Evolutionary conservation across 495 filamentous ascomycete genomes (phyloP), one percentile per base, ranked within the genome.

Genomic region (Astrothelium macrocarpum): DNA sequence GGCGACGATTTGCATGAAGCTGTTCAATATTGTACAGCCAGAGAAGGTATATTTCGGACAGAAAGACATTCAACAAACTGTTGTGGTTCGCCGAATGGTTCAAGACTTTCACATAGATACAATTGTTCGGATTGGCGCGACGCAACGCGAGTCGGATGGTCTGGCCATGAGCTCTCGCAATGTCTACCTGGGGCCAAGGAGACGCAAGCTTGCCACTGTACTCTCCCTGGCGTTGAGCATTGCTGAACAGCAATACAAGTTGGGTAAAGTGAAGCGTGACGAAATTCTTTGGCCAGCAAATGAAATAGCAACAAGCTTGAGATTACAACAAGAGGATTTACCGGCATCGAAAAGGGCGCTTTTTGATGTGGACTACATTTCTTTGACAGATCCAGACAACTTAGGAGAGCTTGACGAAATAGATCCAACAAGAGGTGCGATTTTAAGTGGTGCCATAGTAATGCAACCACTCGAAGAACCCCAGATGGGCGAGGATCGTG

Each of bases 11-110:
- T 96, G 91, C 76, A 93, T 91, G 87, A 98, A 98, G 80, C 77
- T 98, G 26, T 94, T 98, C 76, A 97, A 97, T 71, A 90, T 93
- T 59, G 87, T 91, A 43, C 81, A 85, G 67, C 90, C 94, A 1
- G 90, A 95, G 46, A 83, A 84, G 49, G 95, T 91, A 1, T 99
- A 96, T 72, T 97, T 99, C 75, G 94, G 94, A 1, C 95, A 97
- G 76, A 97, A 99, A 77, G 94, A 99, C 70, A 84, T 97, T 20
- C 94, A 99, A 76, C 94, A 99, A 77, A 95, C 90, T 0, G 89
- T 93, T 9, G 82, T 99, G 5, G 89, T 99, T 70, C 84, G 82
- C 73, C 82, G 88, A 9, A 82, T 99, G 84, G 89, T 97, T 2
- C 76, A 82, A 66, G 94, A 99, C 71, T 92, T 99, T 66, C 86